Conservation (phyloP, 768 basidiomycete genomes). For the Exsudoporus frostii region DNA sequence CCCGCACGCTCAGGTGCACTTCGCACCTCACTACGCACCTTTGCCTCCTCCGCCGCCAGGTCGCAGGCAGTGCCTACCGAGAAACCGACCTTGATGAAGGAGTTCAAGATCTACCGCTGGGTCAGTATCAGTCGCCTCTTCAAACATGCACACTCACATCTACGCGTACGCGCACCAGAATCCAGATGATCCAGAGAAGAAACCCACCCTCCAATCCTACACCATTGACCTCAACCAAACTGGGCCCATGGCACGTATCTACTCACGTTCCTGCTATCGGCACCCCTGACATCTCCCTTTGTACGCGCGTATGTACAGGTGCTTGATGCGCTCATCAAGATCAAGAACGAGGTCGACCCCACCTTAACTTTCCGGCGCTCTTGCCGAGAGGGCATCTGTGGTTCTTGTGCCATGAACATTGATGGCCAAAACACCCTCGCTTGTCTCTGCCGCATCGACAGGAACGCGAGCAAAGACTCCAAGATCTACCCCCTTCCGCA, state of each 20-base stretch:
- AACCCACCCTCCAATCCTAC: conserved; percentile 89
- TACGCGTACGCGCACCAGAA: conserved; percentile 46
- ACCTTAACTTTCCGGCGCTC: conserved; percentile 94
- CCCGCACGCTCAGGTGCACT: conserved; percentile 4
- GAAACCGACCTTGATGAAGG: conserved; percentile 77
- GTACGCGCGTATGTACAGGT: conserved; percentile 38
- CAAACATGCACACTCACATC: neutral
- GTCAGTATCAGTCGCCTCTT: conserved; percentile 34
- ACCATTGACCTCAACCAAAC: conserved; percentile 90
- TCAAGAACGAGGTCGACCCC: conserved; percentile 97
- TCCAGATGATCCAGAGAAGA: conserved; percentile 90
- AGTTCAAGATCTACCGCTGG: conserved; percentile 99
- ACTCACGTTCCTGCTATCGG: neutral
- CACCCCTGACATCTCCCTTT: neutral
- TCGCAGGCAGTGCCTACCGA: conserved; percentile 47
- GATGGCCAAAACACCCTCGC: conserved; percentile 98
- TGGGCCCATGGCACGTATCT: conserved; percentile 78
- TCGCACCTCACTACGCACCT: conserved; percentile 27
- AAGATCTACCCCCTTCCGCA: conserved; percentile 98
- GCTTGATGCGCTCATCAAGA: conserved; percentile 94
- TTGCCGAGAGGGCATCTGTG: conserved; percentile 95
- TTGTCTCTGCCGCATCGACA: conserved; percentile 93
- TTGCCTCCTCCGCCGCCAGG: conserved; percentile 27
- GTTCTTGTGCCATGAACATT: conserved; percentile 99
- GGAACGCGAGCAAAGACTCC: conserved; percentile 61